A percentile compares a stretch with the other conserved stretches of the same genome.
phyloP scores from a whole-genome alignment of 441 rosid species.

The Iberis amara region DNA sequence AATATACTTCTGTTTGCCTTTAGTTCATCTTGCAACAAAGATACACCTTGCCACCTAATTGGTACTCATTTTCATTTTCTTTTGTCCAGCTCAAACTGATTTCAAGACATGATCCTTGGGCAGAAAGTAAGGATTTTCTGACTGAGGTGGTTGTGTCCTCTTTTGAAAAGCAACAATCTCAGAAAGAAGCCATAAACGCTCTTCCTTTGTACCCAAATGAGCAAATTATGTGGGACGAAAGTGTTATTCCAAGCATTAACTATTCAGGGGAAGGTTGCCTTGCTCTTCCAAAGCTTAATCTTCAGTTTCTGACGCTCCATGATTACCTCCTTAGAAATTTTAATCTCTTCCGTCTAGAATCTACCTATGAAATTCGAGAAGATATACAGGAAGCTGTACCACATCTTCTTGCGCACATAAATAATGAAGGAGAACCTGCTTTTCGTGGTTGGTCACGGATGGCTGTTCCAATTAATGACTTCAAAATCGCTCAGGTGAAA shows the following conservation, averaged over 20 bases:
- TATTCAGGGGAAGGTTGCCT: conserved; percentile 99
- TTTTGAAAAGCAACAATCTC: conserved; percentile 91
- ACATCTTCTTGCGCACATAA: conserved; percentile 79
- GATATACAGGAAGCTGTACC: conserved; percentile 99
- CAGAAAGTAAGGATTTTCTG: conserved; percentile 78
- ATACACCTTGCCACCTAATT: conserved; percentile 20
- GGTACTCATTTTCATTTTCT: conserved; percentile 15
- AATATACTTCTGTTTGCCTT: neutral
- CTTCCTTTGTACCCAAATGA: conserved; percentile 97
- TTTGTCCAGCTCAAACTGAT: conserved; percentile 79
- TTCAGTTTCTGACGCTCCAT: conserved; percentile 93
- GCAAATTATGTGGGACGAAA: conserved; percentile 99
- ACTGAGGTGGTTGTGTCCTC: conserved; percentile 89
- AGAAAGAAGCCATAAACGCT: conserved; percentile 96
- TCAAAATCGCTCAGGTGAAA: conserved; percentile 74
- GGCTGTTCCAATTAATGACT: conserved; percentile 83
- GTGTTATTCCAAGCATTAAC: conserved; percentile 95
- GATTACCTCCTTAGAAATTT: conserved; percentile 94
- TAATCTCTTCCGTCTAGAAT: conserved; percentile 96
- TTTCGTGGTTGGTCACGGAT: conserved; percentile 99
- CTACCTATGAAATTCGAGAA: conserved; percentile 98
- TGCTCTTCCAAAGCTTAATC: conserved; percentile 96
- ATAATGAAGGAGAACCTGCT: conserved; percentile 86
- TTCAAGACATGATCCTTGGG: conserved; percentile 79
- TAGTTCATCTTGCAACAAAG: neutral